phyloP scores from a whole-genome alignment of 2,329 filamentous ascomycete species.

The Ophiocordyceps camponoti-leonardi region DNA sequence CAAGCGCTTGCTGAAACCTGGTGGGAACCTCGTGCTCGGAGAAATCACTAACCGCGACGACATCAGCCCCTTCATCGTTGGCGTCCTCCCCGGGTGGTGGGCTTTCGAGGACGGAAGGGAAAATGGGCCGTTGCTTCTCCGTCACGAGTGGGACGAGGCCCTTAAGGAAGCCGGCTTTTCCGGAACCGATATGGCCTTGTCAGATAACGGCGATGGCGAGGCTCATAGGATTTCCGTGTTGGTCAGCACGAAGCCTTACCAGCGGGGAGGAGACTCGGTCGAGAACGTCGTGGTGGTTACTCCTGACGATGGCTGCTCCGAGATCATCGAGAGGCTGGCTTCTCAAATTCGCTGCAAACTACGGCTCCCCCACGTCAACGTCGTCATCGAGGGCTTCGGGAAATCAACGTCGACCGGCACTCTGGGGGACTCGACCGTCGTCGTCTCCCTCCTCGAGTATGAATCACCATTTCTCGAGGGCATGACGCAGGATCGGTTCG shows the following conservation, averaged over 20 bases:
- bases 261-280: not conserved
- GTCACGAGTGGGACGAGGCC: not conserved
- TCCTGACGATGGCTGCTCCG: not conserved
- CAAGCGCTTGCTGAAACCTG: not conserved
- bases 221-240: not conserved
- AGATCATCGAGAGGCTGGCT: not conserved
- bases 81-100: not conserved
- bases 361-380: not conserved
- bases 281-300: not conserved
- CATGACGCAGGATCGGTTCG: not conserved
- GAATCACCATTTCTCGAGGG: not conserved
- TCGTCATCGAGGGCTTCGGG: not conserved
- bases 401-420: not conserved
- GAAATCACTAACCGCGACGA: not conserved
- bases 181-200: not conserved
- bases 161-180: not conserved
- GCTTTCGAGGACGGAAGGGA: slow-evolving; percentile 1
- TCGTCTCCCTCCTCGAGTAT: not conserved
- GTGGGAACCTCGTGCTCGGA: not conserved
- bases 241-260: not conserved
- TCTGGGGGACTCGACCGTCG: not conserved
- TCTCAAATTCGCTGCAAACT: not conserved
- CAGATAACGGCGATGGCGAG: not conserved
- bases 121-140: not conserved
- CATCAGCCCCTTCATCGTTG: not conserved